These are phyloP conservation scores for Porphyrellus cyaneotinctus DNA, from an alignment of 768 basidiomycete genomes.

Conservation along the genomic window DNA sequence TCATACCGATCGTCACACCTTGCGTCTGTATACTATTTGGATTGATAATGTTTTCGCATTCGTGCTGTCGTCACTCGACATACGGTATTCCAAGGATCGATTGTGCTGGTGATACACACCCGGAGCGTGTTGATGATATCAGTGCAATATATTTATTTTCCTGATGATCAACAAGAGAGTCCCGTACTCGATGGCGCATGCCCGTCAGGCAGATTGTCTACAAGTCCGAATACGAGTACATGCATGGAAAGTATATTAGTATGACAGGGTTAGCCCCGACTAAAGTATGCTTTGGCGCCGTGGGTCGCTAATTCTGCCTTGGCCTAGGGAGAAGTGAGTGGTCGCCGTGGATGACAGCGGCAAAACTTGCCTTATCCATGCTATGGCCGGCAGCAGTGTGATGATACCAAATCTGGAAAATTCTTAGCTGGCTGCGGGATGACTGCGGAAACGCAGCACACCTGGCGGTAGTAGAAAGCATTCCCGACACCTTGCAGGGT, in stretches of 20 bases:
- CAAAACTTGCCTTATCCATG: slow-evolving; percentile 66
- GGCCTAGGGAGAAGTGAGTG: slow-evolving; percentile 46
- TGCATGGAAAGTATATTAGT: slow-evolving; percentile 11
- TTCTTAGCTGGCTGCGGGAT: slow-evolving; percentile 4
- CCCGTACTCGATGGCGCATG: background rate
- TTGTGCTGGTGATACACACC: background rate
- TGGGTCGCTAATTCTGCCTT: slow-evolving; percentile 79
- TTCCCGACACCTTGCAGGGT: slow-evolving; percentile 78
- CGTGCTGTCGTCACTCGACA: background rate
- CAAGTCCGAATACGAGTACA: slow-evolving; percentile 15
- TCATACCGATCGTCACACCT: slow-evolving; percentile 15
- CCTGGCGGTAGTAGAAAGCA: slow-evolving; percentile 76
- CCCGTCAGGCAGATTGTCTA: background rate
- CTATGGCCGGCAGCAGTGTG: slow-evolving; percentile 83
- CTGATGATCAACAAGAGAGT: slow-evolving; percentile 1
- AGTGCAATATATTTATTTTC: slow-evolving; percentile 14
- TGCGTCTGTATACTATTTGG: slow-evolving; percentile 34
- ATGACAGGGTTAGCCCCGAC: slow-evolving; percentile 53
- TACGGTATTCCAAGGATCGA: slow-evolving; percentile 5
- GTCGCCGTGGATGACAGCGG: background rate
- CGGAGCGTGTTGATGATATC: slow-evolving; percentile 4
- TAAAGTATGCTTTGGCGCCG: slow-evolving; percentile 87
- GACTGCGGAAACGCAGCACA: slow-evolving; percentile 31
- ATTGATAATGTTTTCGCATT: slow-evolving; percentile 81
- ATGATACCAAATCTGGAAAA: slow-evolving; percentile 65